phyloP scores from a whole-genome alignment of 257 asterid species.

The Jacaranda copaia region DNA sequence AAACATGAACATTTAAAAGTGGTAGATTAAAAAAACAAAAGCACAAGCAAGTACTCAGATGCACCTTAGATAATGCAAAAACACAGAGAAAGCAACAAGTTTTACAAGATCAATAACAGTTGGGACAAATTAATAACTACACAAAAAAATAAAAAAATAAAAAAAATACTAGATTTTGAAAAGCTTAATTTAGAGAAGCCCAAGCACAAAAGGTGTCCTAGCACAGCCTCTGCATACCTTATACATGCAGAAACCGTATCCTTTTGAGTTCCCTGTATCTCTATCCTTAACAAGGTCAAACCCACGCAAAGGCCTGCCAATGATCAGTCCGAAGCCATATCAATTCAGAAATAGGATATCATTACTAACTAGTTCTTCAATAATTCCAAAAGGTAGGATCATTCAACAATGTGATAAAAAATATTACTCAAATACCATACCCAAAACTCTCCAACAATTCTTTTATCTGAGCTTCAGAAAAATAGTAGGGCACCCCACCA shows the following conservation, averaged over 20 bases:
- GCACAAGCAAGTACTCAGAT: slow-evolving; percentile 2
- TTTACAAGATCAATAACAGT: not conserved
- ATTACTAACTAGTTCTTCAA: slow-evolving; percentile 23
- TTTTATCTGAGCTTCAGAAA: slow-evolving; percentile 63
- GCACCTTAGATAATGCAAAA: slow-evolving; percentile 23
- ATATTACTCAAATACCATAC: slow-evolving; percentile 35
- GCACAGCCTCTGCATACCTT: slow-evolving; percentile 45
- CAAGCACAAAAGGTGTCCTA: slow-evolving; percentile 22
- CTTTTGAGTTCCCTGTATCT: slow-evolving; percentile 71
- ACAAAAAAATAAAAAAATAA: not conserved
- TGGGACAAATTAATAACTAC: slow-evolving; percentile 7
- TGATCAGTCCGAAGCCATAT: slow-evolving; percentile 28
- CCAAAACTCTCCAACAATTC: slow-evolving; percentile 69
- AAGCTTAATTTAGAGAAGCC: slow-evolving; percentile 23
- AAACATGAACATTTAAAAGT: not conserved
- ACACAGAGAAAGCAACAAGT: slow-evolving; percentile 2
- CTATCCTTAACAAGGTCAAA: slow-evolving; percentile 70
- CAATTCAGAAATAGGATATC: slow-evolving; percentile 18
- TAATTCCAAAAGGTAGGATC: slow-evolving; percentile 20
- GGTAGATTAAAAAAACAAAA: slow-evolving; percentile 24
- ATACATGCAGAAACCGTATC: slow-evolving; percentile 67
- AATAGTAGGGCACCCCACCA: slow-evolving; percentile 70
- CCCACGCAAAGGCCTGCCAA: slow-evolving; percentile 59
- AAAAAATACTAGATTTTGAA: not conserved
- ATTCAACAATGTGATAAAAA: slow-evolving; percentile 7